Conservation (phyloP, 2,329 filamentous ascomycete genomes). For the Bipolaris oryzae region DNA sequence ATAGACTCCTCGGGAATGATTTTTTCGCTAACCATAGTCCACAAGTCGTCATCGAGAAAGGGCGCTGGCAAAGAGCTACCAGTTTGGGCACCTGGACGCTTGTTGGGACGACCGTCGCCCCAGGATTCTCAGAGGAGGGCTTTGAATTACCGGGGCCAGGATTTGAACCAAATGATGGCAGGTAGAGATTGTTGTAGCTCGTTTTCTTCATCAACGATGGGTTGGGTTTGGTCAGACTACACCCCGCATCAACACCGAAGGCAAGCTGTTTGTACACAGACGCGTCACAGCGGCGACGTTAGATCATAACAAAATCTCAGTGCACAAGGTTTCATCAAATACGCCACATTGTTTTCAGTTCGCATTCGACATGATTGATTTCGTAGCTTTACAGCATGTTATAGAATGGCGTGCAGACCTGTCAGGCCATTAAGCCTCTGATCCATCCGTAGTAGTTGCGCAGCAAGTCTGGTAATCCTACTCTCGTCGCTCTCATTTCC, state of each 20-base stretch:
- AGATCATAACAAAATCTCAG: neutral
- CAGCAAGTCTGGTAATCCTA: neutral
- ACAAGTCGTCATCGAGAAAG: conserved; percentile 51
- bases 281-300: neutral
- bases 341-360: neutral
- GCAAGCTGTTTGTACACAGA: neutral
- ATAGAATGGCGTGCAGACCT: neutral
- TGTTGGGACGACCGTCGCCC: conserved; percentile 47
- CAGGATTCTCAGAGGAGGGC: conserved; percentile 25
- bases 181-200: neutral
- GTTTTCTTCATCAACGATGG: neutral
- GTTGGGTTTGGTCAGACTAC: too few species aligned
- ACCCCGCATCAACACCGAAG: neutral
- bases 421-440: neutral
- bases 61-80: conserved; percentile 56
- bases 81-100: conserved; percentile 58
- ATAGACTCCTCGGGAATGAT: conserved; percentile 51
- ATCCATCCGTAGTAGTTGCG: neutral
- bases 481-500: neutral
- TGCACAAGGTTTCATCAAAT: neutral
- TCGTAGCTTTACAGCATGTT: too few species aligned
- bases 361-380: too few species aligned
- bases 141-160: conserved; percentile 28
- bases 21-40: conserved; percentile 53
- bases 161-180: conserved; percentile 19